Percentiles rank a stretch among this genome's conserved stretches.
Conservation (phyloP, 345 rosid species). For the Populus pruinosa region DNA sequence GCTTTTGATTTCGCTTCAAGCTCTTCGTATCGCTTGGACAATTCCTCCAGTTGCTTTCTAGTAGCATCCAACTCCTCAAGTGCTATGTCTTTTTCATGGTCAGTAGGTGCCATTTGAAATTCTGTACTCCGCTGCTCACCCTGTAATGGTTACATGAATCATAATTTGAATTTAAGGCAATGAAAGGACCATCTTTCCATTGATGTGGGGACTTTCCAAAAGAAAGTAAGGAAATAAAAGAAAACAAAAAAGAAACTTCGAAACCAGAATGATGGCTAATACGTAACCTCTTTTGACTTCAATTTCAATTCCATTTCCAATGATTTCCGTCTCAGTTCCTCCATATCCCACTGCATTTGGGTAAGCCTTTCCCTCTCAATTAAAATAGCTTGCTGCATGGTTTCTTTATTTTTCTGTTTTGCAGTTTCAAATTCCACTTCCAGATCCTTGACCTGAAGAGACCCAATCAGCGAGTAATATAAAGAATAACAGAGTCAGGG, state of each 20-base stretch:
- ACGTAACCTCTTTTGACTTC: slow-evolving; percentile 63
- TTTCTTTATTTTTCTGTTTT: slow-evolving; percentile 86
- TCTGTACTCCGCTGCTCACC: slow-evolving; percentile 47
- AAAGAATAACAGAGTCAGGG: not conserved
- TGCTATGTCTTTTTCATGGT: slow-evolving; percentile 37
- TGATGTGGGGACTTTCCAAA: not conserved
- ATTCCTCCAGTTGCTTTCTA: slow-evolving; percentile 59
- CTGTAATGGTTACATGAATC: slow-evolving; percentile 32
- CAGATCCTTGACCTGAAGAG: slow-evolving; percentile 78
- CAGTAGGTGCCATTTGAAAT: slow-evolving; percentile 32
- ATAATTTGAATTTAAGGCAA: not conserved
- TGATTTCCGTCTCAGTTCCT: slow-evolving; percentile 80
- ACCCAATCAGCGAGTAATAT: slow-evolving; percentile 10
- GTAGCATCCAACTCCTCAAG: slow-evolving; percentile 63
- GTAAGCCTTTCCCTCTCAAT: slow-evolving; percentile 83
- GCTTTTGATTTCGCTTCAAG: slow-evolving; percentile 91
- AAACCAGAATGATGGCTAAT: slow-evolving; percentile 7
- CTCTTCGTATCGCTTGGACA: slow-evolving; percentile 65
- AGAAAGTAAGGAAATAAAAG: not conserved
- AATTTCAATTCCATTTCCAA: slow-evolving; percentile 86
- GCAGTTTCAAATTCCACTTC: slow-evolving; percentile 91
- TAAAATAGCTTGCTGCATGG: slow-evolving; percentile 79
- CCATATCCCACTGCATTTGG: slow-evolving; percentile 99
- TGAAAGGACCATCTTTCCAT: not conserved
- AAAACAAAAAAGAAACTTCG: not conserved